Evolutionary conservation across 73 alveolate genomes (phyloP), one percentile per base, ranked within the genome.

Genomic region (Tetrahymena malaccensis): DNA sequence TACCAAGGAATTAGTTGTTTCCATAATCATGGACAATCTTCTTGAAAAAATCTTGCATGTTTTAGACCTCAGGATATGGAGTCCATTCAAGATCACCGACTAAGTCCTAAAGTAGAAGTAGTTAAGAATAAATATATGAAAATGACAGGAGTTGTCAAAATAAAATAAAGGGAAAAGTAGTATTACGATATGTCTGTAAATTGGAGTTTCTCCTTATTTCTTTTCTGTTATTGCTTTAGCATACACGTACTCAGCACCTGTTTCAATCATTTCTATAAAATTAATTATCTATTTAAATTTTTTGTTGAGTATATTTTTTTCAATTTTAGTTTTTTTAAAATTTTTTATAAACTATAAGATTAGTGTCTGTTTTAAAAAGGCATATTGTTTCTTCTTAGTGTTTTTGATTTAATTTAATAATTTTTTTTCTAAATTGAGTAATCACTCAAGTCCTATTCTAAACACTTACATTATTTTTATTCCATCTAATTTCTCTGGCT

Each of bases 161-260:
- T 22, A 56, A 4, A 25, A 22, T 56, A 13, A 25, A 22, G 0
- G 37, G 10, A 31, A 70, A 97, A 95, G 38, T 94, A 96, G 93
- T 96, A 94, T 40, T 70, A 94, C 96, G 16, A 98, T 98, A 94
- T 97, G 96, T 57, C 99, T 93, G 96, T 96, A 95, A 85, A 94
- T 96, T 34, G 96, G 97, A n/a, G 98, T 97, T 94, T 97, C 98
- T 43, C 99, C 99, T 43, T 57, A 95, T 83, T 95, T 97, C 96
- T 97, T 95, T 56, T 97, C 98, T 85, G 98, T 94, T 3, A 97
- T 94, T 37, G 96, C 96, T 12, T 94, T 98, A n/a, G 98, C 94
- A 43, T 97, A 97, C 0, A 70, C 31, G 89, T 27, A 70, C 17
- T 70, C 89, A 70, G 40, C 37, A 25, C 89, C 89, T 70, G 89